Evolutionary conservation across 2,329 filamentous ascomycete species (phyloP).

Genomic region (Exophiala lecanii-corni): DNA sequence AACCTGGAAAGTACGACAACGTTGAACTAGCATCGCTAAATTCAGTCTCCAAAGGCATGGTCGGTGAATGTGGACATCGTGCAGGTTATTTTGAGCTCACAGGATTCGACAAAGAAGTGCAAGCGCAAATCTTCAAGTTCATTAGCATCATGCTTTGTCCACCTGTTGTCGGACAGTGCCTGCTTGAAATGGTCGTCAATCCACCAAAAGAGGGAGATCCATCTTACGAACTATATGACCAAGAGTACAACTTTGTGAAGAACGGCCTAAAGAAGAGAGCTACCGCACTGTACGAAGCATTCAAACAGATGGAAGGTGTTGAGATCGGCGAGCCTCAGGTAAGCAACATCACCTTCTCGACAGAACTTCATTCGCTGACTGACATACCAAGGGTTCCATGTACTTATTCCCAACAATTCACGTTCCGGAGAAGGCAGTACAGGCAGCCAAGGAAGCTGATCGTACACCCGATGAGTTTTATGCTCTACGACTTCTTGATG

Average conservation of each 20-base stretch:
- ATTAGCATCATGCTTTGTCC: constrained; percentile 95
- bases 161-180: constrained; percentile 90
- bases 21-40: constrained; percentile 90
- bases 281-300: constrained; percentile 80
- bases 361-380: neutral
- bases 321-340: constrained; percentile 77
- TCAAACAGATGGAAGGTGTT: constrained; percentile 92
- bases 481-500: constrained; percentile 82
- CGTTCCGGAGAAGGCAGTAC: constrained; percentile 68
- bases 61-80: constrained; percentile 95
- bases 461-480: constrained; percentile 88
- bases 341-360: constrained; percentile 28
- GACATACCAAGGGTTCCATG: constrained; percentile 71
- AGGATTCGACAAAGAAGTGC: constrained; percentile 79
- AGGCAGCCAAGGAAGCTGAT: constrained; percentile 68
- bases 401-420: constrained; percentile 96
- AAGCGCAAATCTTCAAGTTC: constrained; percentile 96
- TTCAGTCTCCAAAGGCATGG: constrained; percentile 96
- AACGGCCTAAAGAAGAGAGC: constrained; percentile 74
- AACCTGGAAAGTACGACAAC: constrained; percentile 70
- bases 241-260: constrained; percentile 82
- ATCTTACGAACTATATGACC: constrained; percentile 74
- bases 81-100: constrained; percentile 97
- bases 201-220: constrained; percentile 79
- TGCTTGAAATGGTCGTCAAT: constrained; percentile 98